Evolutionary conservation across 148 eudicot genomes (phyloP).

Genomic region (Tetragonia tetragonoides): DNA sequence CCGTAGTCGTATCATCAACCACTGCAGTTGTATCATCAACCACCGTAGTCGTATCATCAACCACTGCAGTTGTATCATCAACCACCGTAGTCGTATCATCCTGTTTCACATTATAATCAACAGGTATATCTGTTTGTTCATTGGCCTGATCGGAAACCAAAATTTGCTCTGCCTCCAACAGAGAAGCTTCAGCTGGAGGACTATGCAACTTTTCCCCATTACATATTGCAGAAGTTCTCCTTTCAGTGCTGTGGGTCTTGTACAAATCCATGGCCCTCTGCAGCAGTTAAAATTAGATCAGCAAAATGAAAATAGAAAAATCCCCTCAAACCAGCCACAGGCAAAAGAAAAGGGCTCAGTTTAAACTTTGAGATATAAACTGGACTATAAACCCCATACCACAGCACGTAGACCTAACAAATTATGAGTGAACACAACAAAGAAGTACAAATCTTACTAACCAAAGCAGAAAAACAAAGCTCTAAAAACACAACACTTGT

Average conservation of each 20-base stretch:
- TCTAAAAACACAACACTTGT: too few species aligned
- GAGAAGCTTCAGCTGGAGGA: constrained; percentile 6
- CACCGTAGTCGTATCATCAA: background rate
- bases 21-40: background rate
- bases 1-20: background rate
- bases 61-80: too few species aligned
- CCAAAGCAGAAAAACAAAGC: too few species aligned
- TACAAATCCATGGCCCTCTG: constrained; percentile 45
- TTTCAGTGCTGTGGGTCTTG: constrained; percentile 36
- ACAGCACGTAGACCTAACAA: too few species aligned
- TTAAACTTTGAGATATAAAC: background rate
- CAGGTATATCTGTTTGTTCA: constrained; percentile 3
- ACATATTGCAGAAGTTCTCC: constrained; percentile 5
- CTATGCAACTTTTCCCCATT: constrained; percentile 8
- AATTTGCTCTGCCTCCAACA: constrained; percentile 6
- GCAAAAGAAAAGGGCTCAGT: background rate
- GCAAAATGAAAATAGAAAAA: background rate
- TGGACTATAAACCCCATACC: too few species aligned
- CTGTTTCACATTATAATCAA: constrained; percentile 8
- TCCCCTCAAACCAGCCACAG: too few species aligned
- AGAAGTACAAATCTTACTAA: background rate
- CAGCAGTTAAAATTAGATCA: background rate
- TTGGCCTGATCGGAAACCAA: background rate
- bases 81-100: constrained; percentile 11
- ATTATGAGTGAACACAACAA: background rate